These are phyloP conservation scores for Grigorovia yakushimaensis DNA, from an alignment of 805 yeast genomes.

Conservation along the genomic window DNA sequence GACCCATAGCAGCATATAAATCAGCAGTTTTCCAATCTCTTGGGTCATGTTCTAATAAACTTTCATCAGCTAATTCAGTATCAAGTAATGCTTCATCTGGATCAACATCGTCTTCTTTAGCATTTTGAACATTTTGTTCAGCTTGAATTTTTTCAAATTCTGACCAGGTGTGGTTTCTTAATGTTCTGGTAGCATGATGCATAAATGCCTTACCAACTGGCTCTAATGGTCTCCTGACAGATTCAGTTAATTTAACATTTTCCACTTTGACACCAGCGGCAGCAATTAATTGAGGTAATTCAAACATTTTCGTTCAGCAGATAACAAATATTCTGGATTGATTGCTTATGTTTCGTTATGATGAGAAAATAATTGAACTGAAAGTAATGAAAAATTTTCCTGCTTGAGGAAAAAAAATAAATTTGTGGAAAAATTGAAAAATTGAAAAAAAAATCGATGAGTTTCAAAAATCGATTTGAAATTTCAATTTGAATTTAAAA, in stretches of 20 bases:
- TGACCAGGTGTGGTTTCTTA: conserved; percentile 97
- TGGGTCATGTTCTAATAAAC: conserved; percentile 80
- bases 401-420: not conserved
- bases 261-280: conserved; percentile 44
- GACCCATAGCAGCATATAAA: conserved; percentile 91
- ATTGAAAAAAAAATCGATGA: not conserved
- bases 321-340: too few species aligned
- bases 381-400: not conserved
- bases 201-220: conserved; percentile 94
- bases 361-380: not conserved
- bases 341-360: not conserved
- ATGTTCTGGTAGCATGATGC: conserved; percentile 92
- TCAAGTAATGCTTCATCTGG: conserved; percentile 44
- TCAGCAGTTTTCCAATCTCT: conserved; percentile 97
- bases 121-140: conserved; percentile 65
- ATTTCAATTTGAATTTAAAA: too few species aligned
- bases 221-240: conserved; percentile 76
- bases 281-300: conserved; percentile 45
- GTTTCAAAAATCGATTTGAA: not conserved
- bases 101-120: conserved; percentile 50
- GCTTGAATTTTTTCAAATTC: conserved; percentile 93
- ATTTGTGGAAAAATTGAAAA: too few species aligned
- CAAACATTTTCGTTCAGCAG: conserved; percentile 17
- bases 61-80: conserved; percentile 61
- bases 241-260: conserved; percentile 41